Percentiles rank a stretch among this genome's conserved stretches.
Conservation (phyloP, 331 rosid species). For the Cydonia oblonga region DNA sequence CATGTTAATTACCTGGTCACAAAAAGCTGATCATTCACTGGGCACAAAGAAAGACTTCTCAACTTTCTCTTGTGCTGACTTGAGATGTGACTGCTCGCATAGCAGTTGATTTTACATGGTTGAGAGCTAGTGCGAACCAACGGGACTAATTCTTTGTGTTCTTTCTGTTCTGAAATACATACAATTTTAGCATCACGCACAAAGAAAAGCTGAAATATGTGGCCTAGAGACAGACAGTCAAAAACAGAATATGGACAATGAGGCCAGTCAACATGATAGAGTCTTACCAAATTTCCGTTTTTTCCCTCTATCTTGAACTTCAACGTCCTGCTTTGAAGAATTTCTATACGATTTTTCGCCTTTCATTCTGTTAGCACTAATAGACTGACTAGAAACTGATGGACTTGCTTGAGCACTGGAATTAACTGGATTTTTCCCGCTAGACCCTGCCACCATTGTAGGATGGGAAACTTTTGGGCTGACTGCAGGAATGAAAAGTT, state of each 20-base stretch:
- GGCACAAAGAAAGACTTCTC: conserved; percentile 69
- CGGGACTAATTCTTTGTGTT: conserved; percentile 76
- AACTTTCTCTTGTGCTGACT: conserved; percentile 95
- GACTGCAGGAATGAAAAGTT: conserved; percentile 64
- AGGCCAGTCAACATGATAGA: conserved; percentile 12
- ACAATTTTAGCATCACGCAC: neutral
- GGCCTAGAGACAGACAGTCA: conserved; percentile 8
- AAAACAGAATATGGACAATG: conserved; percentile 11
- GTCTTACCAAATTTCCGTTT: conserved; percentile 72
- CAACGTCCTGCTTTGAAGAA: conserved; percentile 35
- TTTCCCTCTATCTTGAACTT: conserved; percentile 46
- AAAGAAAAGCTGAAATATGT: neutral
- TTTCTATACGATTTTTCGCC: conserved; percentile 27
- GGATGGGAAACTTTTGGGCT: conserved; percentile 42
- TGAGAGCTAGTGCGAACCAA: conserved; percentile 40
- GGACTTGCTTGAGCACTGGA: conserved; percentile 32
- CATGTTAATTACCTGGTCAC: conserved; percentile 64
- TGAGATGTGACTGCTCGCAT: conserved; percentile 58
- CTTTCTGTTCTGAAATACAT: conserved; percentile 63
- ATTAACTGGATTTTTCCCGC: conserved; percentile 28
- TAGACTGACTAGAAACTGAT: conserved; percentile 21
- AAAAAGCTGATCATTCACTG: conserved; percentile 81
- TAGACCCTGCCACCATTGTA: conserved; percentile 21
- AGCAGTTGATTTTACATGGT: conserved; percentile 35
- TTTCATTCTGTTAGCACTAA: conserved; percentile 25